Conservation (phyloP, 164 flowering plant genomes). For the Magnolia changhungtana region DNA sequence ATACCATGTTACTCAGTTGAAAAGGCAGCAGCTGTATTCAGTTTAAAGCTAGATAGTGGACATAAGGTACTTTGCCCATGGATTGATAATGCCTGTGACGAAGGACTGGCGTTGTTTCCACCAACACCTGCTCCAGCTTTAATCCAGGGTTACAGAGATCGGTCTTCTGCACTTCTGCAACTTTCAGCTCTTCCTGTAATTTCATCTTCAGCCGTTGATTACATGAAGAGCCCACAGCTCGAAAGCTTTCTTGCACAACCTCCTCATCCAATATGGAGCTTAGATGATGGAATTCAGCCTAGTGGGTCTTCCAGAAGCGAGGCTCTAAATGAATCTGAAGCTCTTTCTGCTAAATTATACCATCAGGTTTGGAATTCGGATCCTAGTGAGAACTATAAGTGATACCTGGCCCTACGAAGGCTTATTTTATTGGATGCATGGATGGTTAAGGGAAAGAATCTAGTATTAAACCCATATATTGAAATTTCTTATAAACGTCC, state of each 20-base stretch:
- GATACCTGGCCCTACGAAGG: too few relatives aligned
- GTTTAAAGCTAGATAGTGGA: conserved; percentile 88
- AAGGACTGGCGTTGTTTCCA: conserved; percentile 71
- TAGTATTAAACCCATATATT: background rate
- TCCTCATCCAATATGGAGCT: conserved; percentile 8
- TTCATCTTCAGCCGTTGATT: conserved; percentile 56
- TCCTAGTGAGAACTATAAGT: background rate
- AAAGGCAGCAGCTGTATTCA: conserved; percentile 85
- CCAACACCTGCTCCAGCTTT: conserved; percentile 51
- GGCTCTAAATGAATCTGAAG: conserved; percentile 29
- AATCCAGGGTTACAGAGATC: conserved; percentile 60
- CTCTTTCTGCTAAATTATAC: conserved; percentile 44
- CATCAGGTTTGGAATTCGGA: conserved; percentile 54
- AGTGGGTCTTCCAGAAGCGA: conserved; percentile 22
- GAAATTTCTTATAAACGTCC: too few relatives aligned
- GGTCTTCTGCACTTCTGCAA: conserved; percentile 43
- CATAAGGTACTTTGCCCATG: conserved; percentile 88
- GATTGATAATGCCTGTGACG: conserved; percentile 85
- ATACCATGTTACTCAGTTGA: conserved; percentile 56
- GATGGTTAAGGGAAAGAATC: background rate
- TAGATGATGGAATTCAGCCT: conserved; percentile 29
- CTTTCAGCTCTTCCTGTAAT: conserved; percentile 75
- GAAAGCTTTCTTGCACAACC: conserved; percentile 53
- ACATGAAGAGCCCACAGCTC: conserved; percentile 62
- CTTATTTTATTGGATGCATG: background rate